A percentile compares a stretch with the other conserved stretches of the same genome.
Conservation (phyloP, 2,329 filamentous ascomycete genomes). For the Penicillium sp. region DNA sequence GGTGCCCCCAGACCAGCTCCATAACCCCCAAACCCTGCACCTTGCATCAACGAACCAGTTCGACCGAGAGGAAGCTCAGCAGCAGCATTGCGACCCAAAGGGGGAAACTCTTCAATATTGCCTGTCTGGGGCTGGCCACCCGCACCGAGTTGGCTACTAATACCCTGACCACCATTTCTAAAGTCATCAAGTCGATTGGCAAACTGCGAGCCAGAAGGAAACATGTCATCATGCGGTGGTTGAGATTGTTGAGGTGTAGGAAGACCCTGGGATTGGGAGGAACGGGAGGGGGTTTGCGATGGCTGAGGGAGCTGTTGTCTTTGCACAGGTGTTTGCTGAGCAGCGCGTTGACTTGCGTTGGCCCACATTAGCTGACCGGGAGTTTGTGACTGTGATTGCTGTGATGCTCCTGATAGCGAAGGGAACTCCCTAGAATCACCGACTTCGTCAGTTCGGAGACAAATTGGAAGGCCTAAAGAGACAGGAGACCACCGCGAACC, state of each 20-base stretch:
- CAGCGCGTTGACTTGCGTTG: constrained; percentile 54
- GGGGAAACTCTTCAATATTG: constrained; percentile 61
- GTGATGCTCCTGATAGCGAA: constrained; percentile 57
- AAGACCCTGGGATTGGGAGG: constrained; percentile 41
- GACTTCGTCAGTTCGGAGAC: constrained; percentile 14
- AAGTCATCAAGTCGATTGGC: constrained; percentile 54
- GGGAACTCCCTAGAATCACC: constrained; percentile 56
- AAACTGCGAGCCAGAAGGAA: constrained; percentile 51
- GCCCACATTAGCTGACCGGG: constrained; percentile 56
- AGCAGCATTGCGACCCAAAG: constrained; percentile 53
- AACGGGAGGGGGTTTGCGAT: constrained; percentile 42
- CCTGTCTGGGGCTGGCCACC: constrained; percentile 53
- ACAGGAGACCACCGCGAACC: constrained; percentile 1
- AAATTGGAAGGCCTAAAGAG: neutral
- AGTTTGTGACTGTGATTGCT: constrained; percentile 53
- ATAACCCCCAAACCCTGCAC: constrained; percentile 45
- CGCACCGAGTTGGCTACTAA: constrained; percentile 52
- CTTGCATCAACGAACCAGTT: constrained; percentile 52
- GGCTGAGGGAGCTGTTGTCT: constrained; percentile 49
- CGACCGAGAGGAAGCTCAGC: constrained; percentile 53
- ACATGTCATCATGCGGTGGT: constrained; percentile 48
- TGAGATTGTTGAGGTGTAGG: constrained; percentile 46
- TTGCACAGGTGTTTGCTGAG: constrained; percentile 54
- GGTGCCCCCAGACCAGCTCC: constrained; percentile 37
- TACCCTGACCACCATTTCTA: constrained; percentile 55